Conservation (phyloP, 1,284 basidiomycete genomes). For the Boletus mariae region DNA sequence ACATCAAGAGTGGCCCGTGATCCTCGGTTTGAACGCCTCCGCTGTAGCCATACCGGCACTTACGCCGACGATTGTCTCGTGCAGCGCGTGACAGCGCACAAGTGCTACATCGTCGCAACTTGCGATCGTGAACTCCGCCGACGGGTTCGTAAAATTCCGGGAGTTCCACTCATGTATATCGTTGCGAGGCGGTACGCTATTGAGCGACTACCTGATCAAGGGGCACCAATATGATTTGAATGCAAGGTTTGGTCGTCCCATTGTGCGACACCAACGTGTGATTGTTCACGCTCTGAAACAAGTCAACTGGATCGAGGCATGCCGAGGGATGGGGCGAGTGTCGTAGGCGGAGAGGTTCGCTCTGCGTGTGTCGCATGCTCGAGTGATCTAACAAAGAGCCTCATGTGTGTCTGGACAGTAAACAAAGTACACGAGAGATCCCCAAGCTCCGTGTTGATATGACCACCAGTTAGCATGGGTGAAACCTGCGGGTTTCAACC, state of each 20-base stretch:
- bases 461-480: no score
- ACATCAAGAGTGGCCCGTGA: conserved; percentile 84
- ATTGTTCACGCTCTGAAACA: conserved; percentile 4
- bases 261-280: neutral
- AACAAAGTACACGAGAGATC: no score
- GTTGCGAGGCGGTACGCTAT: conserved; percentile 88
- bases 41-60: conserved; percentile 90
- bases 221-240: conserved; percentile 50
- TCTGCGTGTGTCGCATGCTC: neutral
- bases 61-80: conserved; percentile 99
- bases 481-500: no score
- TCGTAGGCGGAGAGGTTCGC: neutral
- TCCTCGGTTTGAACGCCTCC: conserved; percentile 91
- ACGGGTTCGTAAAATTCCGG: conserved; percentile 90
- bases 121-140: conserved; percentile 94
- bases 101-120: conserved; percentile 97
- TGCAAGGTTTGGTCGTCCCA: neutral
- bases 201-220: conserved; percentile 89
- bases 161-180: conserved; percentile 96
- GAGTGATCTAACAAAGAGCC: no score
- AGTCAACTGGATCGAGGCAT: neutral
- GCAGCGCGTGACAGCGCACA: conserved; percentile 90
- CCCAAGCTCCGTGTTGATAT: no score
- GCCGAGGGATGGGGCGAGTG: neutral
- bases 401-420: no score